A percentile compares a stretch with the other conserved stretches of the same genome.
phyloP scores from a whole-genome alignment of 1,139 yeast species.

The Geotrichum reessii region DNA sequence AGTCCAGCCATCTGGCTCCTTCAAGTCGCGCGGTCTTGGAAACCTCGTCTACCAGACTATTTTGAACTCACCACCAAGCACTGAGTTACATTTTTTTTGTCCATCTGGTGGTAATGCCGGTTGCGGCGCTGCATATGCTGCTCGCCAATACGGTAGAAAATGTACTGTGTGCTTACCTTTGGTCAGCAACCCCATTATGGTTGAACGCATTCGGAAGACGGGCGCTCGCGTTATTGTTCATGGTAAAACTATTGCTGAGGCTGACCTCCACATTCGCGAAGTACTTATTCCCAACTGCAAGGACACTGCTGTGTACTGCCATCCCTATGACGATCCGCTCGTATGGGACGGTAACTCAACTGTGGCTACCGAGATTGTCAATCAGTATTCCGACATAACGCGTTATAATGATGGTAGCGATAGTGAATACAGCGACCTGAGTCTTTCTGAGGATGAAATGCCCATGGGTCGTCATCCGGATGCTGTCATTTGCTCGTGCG shows the following conservation, averaged over 20 bases:
- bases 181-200: constrained; percentile 43
- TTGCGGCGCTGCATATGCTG: constrained; percentile 63
- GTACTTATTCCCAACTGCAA: constrained; percentile 32
- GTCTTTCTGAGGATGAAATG: background rate
- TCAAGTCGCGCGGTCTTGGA: constrained; percentile 51
- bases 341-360: constrained; percentile 69
- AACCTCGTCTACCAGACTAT: constrained; percentile 33
- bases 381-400: constrained; percentile 34
- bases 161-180: constrained; percentile 66
- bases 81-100: constrained; percentile 48
- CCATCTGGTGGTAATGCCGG: constrained; percentile 85
- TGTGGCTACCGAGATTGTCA: constrained; percentile 52
- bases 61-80: constrained; percentile 19
- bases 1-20: constrained; percentile 67
- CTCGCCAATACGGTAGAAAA: constrained; percentile 37
- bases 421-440: constrained; percentile 4
- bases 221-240: constrained; percentile 53
- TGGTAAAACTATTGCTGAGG: constrained; percentile 60
- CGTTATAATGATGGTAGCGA: background rate
- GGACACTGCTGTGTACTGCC: constrained; percentile 48
- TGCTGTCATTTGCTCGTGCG: constrained; percentile 64
- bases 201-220: constrained; percentile 40
- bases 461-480: constrained; percentile 36
- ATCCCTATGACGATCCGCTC: constrained; percentile 60
- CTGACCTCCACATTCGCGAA: constrained; percentile 49